Evolutionary conservation across 1,284 basidiomycete species (phyloP).

Genomic region (Bondarzewia mesenterica): DNA sequence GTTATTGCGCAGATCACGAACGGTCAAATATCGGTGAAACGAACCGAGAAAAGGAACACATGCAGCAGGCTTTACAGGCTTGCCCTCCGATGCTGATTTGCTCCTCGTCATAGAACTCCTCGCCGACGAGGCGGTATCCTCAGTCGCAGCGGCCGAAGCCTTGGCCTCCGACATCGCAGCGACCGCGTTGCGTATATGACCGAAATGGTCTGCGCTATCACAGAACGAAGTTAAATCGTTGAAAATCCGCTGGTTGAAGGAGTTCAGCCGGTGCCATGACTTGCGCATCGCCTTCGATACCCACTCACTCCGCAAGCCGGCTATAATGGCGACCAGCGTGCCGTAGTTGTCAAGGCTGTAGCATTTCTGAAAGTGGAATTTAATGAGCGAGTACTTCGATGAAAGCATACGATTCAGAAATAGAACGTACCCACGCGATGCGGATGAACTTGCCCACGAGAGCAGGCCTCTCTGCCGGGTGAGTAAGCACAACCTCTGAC

Average conservation of each 20-base stretch:
- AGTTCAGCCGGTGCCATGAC: slow-evolving; percentile 60
- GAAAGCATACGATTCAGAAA: not conserved
- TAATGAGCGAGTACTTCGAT: not conserved
- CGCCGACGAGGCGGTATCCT: slow-evolving; percentile 23
- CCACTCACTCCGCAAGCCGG: slow-evolving; percentile 69
- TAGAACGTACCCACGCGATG: slow-evolving; percentile 67
- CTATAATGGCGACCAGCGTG: slow-evolving; percentile 75
- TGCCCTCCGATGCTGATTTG: slow-evolving; percentile 38
- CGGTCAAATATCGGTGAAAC: too few relatives aligned
- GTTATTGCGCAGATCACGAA: too few relatives aligned
- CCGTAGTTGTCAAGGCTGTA: slow-evolving; percentile 78
- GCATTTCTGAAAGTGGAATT: slow-evolving; percentile 62
- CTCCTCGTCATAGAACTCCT: slow-evolving; percentile 29
- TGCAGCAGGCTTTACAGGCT: slow-evolving; percentile 39
- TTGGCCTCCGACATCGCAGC: slow-evolving; percentile 60
- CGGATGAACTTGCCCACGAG: slow-evolving; percentile 79
- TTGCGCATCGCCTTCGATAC: slow-evolving; percentile 63
- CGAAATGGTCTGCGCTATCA: slow-evolving; percentile 65
- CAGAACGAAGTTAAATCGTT: slow-evolving; percentile 69
- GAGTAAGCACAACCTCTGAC: slow-evolving; percentile 71
- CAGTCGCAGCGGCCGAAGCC: slow-evolving; percentile 28
- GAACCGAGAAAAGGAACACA: slow-evolving; percentile 77
- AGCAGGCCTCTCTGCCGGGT: slow-evolving; percentile 54
- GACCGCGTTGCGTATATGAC: slow-evolving; percentile 60
- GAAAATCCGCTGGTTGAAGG: slow-evolving; percentile 73